A percentile compares a stretch with the other conserved stretches of the same genome.
phyloP scores from a whole-genome alignment of 1,284 basidiomycete genomes.

The Ganoderma sinense region DNA sequence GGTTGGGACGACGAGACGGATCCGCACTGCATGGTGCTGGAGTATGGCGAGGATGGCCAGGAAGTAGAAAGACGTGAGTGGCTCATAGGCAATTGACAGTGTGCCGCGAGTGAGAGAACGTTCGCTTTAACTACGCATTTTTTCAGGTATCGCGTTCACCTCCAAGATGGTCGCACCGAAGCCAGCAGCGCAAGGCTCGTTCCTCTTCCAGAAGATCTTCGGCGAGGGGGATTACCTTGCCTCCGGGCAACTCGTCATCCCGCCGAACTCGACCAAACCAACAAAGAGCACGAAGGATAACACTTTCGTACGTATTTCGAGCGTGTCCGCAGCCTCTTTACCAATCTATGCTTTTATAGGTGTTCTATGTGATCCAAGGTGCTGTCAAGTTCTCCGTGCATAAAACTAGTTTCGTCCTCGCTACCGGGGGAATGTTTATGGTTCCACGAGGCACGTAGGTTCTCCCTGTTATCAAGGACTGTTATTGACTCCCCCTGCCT shows the following conservation, averaged over 20 bases:
- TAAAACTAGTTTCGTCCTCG: slow-evolving; percentile 78
- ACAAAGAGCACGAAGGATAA: slow-evolving; percentile 94
- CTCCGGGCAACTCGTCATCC: slow-evolving; percentile 87
- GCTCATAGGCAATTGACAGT: neutral
- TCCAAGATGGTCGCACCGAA: slow-evolving; percentile 68
- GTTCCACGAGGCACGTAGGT: slow-evolving; percentile 81
- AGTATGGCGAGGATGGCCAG: slow-evolving; percentile 62
- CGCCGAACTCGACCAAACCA: slow-evolving; percentile 81
- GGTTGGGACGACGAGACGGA: slow-evolving; percentile 90
- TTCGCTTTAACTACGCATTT: neutral
- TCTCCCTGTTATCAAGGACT: neutral
- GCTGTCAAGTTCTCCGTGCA: slow-evolving; percentile 89
- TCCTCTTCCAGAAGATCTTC: slow-evolving; percentile 95
- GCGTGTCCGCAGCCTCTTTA: neutral
- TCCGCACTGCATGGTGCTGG: slow-evolving; percentile 72
- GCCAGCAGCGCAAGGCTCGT: slow-evolving; percentile 67
- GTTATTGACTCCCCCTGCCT: neutral
- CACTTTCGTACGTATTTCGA: slow-evolving; percentile 79
- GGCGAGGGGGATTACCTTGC: slow-evolving; percentile 93
- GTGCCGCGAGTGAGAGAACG: neutral
- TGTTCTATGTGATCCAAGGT: slow-evolving; percentile 90
- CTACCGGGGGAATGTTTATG: slow-evolving; percentile 88
- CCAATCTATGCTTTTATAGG: slow-evolving; percentile 50
- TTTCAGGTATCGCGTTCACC: slow-evolving; percentile 78
- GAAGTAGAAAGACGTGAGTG: slow-evolving; percentile 77